Evolutionary conservation across 1,284 basidiomycete genomes (phyloP).

Genomic region (Moniliella sp.): DNA sequence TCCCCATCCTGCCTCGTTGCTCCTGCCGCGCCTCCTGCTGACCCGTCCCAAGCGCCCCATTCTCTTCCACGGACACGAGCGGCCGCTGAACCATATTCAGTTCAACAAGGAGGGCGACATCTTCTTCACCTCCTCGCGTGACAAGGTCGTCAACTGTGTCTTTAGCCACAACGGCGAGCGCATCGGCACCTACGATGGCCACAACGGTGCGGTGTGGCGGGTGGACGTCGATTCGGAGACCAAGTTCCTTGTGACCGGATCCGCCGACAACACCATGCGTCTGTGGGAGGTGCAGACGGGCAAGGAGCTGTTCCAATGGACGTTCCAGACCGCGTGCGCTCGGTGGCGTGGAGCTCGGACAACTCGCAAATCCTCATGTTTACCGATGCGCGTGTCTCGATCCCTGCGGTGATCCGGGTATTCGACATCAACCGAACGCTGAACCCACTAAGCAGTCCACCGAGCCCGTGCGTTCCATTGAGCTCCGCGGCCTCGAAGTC

Average conservation of each 20-base stretch:
- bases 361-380: constrained; percentile 54
- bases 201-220: constrained; percentile 92
- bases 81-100: constrained; percentile 56
- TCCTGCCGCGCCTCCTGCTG: too few species aligned
- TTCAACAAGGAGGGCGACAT: constrained; percentile 87
- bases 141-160: constrained; percentile 85
- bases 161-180: constrained; percentile 96
- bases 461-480: constrained; percentile 28
- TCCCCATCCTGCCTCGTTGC: too few species aligned
- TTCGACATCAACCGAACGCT: constrained; percentile 46
- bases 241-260: constrained; percentile 67
- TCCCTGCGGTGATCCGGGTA: constrained; percentile 47
- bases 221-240: constrained; percentile 78
- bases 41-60: constrained; percentile 34
- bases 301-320: constrained; percentile 59
- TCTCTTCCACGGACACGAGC: constrained; percentile 61
- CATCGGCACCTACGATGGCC: constrained; percentile 81
- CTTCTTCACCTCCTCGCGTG: constrained; percentile 86
- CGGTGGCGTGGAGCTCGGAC: constrained; percentile 62
- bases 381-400: constrained; percentile 87
- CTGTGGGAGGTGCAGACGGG: constrained; percentile 77
- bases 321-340: constrained; percentile 93
- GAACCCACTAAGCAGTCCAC: constrained; percentile 20
- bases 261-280: constrained; percentile 66
- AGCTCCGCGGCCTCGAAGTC: constrained; percentile 29